Conservation (phyloP, 805 yeast genomes). For the Cyberlindnera suaveolens region DNA sequence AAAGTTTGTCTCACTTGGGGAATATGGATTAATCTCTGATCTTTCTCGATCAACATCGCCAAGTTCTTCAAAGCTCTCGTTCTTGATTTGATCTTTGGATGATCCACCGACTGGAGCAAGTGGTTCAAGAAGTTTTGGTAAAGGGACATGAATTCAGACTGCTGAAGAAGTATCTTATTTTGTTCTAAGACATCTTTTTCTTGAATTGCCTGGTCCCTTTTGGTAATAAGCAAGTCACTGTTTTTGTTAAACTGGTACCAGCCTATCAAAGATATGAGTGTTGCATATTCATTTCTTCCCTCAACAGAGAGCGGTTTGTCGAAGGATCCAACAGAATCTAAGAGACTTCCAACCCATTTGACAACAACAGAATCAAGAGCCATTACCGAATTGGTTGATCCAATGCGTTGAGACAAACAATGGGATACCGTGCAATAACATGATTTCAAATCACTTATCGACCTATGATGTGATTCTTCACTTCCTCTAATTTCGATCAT, state of each 20-base stretch:
- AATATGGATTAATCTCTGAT: slow-evolving; percentile 43
- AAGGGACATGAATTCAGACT: slow-evolving; percentile 19
- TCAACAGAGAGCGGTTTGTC: slow-evolving; percentile 1
- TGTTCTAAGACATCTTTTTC: neutral
- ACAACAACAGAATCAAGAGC: slow-evolving; percentile 12
- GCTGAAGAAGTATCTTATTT: slow-evolving; percentile 2
- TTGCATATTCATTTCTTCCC: neutral
- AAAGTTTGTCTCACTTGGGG: slow-evolving; percentile 49
- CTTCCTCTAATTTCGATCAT: slow-evolving; percentile 33
- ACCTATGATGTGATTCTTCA: slow-evolving; percentile 3
- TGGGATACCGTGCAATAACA: slow-evolving; percentile 2
- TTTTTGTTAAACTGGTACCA: neutral
- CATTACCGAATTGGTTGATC: too few relatives aligned
- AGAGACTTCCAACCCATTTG: slow-evolving; percentile 16
- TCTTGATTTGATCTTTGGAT: slow-evolving; percentile 45
- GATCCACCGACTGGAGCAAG: slow-evolving; percentile 41
- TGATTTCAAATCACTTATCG: neutral
- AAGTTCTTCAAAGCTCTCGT: slow-evolving; percentile 63
- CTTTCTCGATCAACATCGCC: slow-evolving; percentile 46
- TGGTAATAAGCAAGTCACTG: neutral
- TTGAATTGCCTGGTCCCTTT: neutral
- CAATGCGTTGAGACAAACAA: neutral
- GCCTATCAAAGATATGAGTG: neutral
- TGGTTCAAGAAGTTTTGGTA: slow-evolving; percentile 50
- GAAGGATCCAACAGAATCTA: neutral